A percentile compares a stretch with the other conserved stretches of the same genome.
phyloP scores from a whole-genome alignment of 2,329 filamentous ascomycete genomes.

The Coniochaeta pulveracea region DNA sequence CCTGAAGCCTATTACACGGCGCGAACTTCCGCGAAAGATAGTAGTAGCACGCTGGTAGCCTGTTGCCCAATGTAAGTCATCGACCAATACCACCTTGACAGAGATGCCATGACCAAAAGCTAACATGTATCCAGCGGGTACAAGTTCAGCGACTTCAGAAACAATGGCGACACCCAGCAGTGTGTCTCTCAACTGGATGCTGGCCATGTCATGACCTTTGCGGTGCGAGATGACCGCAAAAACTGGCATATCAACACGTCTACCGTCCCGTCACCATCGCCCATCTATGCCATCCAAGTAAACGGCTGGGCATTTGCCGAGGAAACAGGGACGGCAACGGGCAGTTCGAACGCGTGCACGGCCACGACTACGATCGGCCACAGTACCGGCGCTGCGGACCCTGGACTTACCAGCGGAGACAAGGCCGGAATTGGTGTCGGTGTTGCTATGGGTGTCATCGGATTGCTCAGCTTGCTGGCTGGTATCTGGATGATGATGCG shows the following conservation, averaged over 20 bases:
- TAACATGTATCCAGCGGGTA: not conserved
- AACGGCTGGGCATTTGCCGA: conserved; percentile 1
- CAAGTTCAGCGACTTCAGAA: not conserved
- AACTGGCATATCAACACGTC: not conserved
- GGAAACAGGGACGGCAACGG: not conserved
- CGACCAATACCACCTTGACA: not conserved
- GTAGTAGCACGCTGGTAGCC: conserved; percentile 1
- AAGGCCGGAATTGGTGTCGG: conserved; percentile 3
- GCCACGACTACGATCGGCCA: not conserved
- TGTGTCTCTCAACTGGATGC: not conserved
- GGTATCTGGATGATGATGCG: conserved; percentile 1
- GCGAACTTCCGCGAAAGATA: not conserved
- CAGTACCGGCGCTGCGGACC: not conserved
- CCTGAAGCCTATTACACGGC: conserved; percentile 1
- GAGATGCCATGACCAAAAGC: no score
- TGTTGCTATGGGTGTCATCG: not conserved
- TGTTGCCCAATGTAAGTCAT: conserved; percentile 1
- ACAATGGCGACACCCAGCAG: not conserved
- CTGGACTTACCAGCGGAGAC: not conserved
- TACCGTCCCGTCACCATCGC: not conserved
- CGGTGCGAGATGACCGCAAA: not conserved
- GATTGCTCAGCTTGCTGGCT: not conserved
- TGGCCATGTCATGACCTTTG: not conserved
- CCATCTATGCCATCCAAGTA: not conserved
- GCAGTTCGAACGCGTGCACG: not conserved